phyloP scores from a whole-genome alignment of 2,329 filamentous ascomycete species.

The Penicillium brevicompactum region DNA sequence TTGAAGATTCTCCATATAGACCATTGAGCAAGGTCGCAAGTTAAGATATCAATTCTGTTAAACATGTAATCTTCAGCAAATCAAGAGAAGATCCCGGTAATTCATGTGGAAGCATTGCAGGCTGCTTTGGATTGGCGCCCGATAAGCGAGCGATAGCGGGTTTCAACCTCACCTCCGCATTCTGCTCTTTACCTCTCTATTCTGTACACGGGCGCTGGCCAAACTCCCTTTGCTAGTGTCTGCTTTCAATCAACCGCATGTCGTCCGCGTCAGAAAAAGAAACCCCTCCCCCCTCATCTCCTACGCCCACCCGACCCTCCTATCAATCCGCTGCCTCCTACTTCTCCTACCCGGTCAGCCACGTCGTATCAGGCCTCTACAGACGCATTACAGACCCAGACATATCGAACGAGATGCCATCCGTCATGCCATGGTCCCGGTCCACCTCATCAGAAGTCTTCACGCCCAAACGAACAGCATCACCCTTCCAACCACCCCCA shows the following conservation, averaged over 20 bases:
- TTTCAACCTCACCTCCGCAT: constrained; percentile 12
- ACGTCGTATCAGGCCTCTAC: constrained; percentile 64
- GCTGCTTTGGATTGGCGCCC: background rate
- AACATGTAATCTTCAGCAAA: background rate
- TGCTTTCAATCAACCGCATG: constrained; percentile 23
- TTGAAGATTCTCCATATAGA: no score
- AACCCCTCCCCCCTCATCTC: constrained; percentile 17
- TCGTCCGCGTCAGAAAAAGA: constrained; percentile 25
- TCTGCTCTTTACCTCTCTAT: background rate
- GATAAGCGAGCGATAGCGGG: constrained; percentile 28
- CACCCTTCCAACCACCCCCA: constrained; percentile 84
- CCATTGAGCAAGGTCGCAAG: no score
- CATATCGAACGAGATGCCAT: constrained; percentile 18
- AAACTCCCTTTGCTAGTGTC: background rate
- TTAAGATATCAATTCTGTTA: no score
- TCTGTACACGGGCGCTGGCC: background rate
- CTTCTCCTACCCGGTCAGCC: constrained; percentile 54
- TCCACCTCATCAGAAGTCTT: constrained; percentile 40
- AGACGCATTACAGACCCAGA: constrained; percentile 61
- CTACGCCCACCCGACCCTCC: constrained; percentile 21
- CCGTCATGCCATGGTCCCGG: constrained; percentile 41
- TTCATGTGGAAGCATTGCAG: background rate
- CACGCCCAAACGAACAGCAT: constrained; percentile 61
- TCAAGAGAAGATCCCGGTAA: background rate
- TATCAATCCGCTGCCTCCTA: constrained; percentile 48